A percentile compares a stretch with the other conserved stretches of the same genome.
Conservation (phyloP, 2,329 filamentous ascomycete species). For the Botrytis galanthina region DNA sequence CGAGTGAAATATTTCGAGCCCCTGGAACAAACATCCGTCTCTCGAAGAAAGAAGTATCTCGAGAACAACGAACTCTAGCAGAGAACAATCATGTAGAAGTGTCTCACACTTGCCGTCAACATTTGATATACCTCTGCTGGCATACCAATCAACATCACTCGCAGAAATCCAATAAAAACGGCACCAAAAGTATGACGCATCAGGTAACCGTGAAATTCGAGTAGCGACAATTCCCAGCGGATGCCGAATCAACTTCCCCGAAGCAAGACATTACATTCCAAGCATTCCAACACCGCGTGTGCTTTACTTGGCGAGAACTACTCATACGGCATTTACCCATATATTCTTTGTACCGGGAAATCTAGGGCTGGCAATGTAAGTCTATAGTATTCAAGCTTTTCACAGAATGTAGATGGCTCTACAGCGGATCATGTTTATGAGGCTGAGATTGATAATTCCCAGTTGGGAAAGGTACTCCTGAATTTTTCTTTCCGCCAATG, state of each 20-base stretch:
- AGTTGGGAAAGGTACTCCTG: not conserved
- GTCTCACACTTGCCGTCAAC: not conserved
- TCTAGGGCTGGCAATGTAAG: not conserved
- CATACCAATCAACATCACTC: not conserved
- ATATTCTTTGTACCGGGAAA: too few relatives aligned
- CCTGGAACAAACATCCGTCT: not conserved
- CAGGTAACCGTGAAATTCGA: not conserved
- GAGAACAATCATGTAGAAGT: not conserved
- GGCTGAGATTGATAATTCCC: not conserved
- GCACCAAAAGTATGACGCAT: not conserved
- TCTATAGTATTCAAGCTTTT: not conserved
- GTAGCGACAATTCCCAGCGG: not conserved
- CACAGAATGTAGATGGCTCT: not conserved
- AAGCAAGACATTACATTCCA: not conserved
- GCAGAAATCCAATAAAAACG: not conserved
- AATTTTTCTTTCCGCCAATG: not conserved
- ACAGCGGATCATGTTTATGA: not conserved
- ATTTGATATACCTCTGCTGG: not conserved
- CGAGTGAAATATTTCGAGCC: not conserved
- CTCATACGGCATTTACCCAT: not conserved
- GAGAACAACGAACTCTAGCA: not conserved
- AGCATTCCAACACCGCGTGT: not conserved
- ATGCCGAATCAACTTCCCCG: not conserved
- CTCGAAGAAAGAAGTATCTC: not conserved
- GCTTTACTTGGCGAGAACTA: not conserved